Conservation (phyloP, 139 green algal genomes). For the Eudorina sp. region DNA sequence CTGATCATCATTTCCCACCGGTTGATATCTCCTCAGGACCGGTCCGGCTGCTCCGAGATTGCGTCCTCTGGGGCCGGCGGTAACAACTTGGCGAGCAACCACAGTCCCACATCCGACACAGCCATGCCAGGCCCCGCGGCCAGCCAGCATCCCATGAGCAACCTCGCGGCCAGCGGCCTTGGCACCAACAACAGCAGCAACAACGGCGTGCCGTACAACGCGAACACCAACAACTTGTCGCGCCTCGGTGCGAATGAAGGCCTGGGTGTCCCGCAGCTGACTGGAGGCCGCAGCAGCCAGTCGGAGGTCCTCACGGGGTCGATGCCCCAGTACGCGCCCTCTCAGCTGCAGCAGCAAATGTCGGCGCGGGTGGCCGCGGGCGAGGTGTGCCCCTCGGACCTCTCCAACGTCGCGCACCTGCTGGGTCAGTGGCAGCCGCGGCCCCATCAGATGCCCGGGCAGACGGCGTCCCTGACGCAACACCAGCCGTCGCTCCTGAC, state of each 20-base stretch:
- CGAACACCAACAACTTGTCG: neutral
- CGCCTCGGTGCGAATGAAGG: neutral
- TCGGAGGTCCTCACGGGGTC: neutral
- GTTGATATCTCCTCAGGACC: constrained; percentile 13
- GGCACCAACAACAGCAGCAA: constrained; percentile 13
- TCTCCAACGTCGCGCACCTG: no score
- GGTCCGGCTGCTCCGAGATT: neutral
- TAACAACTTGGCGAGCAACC: neutral
- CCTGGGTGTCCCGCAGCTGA: neutral
- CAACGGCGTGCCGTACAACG: neutral
- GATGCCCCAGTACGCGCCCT: neutral
- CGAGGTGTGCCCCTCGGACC: neutral
- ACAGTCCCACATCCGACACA: neutral
- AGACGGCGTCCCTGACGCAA: no score
- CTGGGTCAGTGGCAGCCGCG: no score
- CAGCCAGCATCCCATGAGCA: neutral
- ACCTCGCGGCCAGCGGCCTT: neutral
- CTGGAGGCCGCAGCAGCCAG: neutral
- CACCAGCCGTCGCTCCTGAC: no score
- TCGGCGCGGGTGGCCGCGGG: neutral
- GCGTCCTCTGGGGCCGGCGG: neutral
- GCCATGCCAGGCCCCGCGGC: neutral
- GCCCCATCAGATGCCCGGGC: no score
- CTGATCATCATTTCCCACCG: no score
- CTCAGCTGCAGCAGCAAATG: constrained; percentile 13